phyloP scores from a whole-genome alignment of 1,139 yeast species.

The Zhuliangozyma parablackwelliae region DNA sequence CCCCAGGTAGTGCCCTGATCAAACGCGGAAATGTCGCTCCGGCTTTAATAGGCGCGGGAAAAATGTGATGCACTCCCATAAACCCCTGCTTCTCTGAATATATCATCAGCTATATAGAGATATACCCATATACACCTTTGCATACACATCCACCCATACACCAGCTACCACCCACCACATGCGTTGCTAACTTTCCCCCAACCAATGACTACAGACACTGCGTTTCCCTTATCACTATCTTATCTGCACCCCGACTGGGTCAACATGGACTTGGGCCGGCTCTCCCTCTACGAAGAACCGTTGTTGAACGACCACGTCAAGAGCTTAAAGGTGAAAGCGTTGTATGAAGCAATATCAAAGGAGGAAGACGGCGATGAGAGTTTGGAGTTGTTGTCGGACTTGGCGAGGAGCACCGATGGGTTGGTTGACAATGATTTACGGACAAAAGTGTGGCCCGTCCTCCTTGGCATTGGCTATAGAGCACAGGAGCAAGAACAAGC shows the following conservation, averaged over 20 bases:
- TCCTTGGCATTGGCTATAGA: slow-evolving; percentile 21
- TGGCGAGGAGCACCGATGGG: slow-evolving; percentile 47
- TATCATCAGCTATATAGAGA: no score
- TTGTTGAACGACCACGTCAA: slow-evolving; percentile 33
- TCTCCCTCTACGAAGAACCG: slow-evolving; percentile 32
- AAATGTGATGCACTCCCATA: no score
- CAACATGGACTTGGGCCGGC: slow-evolving; percentile 44
- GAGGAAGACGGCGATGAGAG: slow-evolving; percentile 15
- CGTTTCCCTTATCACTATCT: not conserved
- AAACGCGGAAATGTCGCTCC: no score
- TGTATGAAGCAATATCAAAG: slow-evolving; percentile 20
- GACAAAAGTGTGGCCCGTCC: slow-evolving; percentile 44
- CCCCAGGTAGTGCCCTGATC: no score
- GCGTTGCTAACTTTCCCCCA: not conserved
- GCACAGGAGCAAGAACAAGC: not conserved
- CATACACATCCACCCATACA: no score
- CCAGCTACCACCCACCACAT: no score
- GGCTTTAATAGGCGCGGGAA: no score
- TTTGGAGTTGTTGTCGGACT: slow-evolving; percentile 24
- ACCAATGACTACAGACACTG: slow-evolving; percentile 1
- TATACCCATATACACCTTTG: no score
- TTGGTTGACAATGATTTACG: slow-evolving; percentile 40
- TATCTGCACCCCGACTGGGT: slow-evolving; percentile 40
- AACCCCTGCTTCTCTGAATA: no score
- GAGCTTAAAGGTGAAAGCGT: slow-evolving; percentile 34